Evolutionary conservation across 768 basidiomycete species (phyloP).

Genomic region (Suillus alpinus): DNA sequence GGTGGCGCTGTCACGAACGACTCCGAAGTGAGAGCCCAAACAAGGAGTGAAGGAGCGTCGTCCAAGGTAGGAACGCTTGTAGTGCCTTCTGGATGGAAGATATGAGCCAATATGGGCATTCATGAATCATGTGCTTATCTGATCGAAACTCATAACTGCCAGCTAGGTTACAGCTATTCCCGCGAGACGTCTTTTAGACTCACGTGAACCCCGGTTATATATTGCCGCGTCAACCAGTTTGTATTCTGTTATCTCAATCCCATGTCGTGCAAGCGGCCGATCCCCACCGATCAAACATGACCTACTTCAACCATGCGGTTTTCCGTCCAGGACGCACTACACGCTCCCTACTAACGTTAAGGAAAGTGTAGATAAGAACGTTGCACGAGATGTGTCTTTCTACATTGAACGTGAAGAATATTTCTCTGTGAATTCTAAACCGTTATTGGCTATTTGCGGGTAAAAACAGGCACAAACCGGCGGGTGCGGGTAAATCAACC

Average conservation of each 20-base stretch:
- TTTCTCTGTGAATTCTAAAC: conserved; percentile 9
- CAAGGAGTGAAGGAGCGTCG: neutral
- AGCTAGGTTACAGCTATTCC: conserved; percentile 3
- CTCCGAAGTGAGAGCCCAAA: conserved; percentile 8
- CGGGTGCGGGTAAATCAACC: conserved; percentile 21
- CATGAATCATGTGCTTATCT: conserved; percentile 14
- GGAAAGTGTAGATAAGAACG: neutral
- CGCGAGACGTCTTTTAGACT: conserved; percentile 10
- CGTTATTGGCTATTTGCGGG: conserved; percentile 14
- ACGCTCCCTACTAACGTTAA: neutral
- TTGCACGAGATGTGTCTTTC: conserved; percentile 12
- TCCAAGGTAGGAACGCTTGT: conserved; percentile 3
- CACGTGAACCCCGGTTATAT: conserved; percentile 24
- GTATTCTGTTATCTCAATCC: neutral
- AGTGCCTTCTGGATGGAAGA: conserved; percentile 20
- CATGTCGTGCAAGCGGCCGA: neutral
- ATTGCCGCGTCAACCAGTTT: neutral
- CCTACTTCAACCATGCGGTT: neutral
- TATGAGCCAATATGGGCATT: conserved; percentile 17
- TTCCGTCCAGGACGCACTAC: neutral
- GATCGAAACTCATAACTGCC: conserved; percentile 11
- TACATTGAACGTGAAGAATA: conserved; percentile 11
- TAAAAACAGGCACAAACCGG: conserved; percentile 12
- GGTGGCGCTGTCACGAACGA: neutral
- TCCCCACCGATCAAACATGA: neutral